Evolutionary conservation across 306 rosid genomes (phyloP), one percentile per base, ranked within the genome.

Genomic region (Begonia masoniana): DNA sequence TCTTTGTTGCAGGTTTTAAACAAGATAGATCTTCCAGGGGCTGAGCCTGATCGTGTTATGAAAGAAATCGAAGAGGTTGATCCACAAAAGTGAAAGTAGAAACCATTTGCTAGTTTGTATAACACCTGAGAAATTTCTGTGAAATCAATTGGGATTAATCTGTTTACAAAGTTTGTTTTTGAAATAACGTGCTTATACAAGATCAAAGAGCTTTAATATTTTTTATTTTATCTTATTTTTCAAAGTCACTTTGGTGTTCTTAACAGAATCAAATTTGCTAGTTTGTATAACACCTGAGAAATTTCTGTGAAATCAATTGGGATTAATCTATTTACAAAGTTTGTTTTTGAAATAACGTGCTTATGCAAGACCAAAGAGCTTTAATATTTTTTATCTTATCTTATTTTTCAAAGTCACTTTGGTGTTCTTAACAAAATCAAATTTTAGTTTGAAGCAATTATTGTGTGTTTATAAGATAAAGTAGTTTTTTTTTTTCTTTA

Each of bases 11-110:
- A 85, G 95, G 95, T 88, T 65, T 66, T 89, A 68, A 89, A 89
- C 74, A 89, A 89, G 69, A 89, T 89, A 41, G 97, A 89, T 66
- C 97, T 89, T 60, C 97, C 97, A 2, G 97, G 97, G 43, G 97
- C 95, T 62, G 94, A 89, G 35, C 97, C 97, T 15, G 89, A 78
- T 23, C 78, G 74, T 47, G 97, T 89, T 43, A 71, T 80, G 21
- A 65, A 72, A 68, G 97, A 89, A 70, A 85, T 89, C 50, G 97
- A 89, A 71, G 97, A 89, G 81, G 94, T 88, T 48, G 67, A 68
- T 67, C 55, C 49, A 13, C 17, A 8, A 10, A 19, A 47, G 49
- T 45, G 13, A 31, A 31, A 31, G 39, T 45, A 10, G 15, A 45
- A 45, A 45, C 49, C 7, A 45, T n/a, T 45, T 45, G 49, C 49